Percentiles rank a stretch among this genome's conserved stretches.
phyloP scores from a whole-genome alignment of 768 basidiomycete genomes.

The Suillus ampliporus region DNA sequence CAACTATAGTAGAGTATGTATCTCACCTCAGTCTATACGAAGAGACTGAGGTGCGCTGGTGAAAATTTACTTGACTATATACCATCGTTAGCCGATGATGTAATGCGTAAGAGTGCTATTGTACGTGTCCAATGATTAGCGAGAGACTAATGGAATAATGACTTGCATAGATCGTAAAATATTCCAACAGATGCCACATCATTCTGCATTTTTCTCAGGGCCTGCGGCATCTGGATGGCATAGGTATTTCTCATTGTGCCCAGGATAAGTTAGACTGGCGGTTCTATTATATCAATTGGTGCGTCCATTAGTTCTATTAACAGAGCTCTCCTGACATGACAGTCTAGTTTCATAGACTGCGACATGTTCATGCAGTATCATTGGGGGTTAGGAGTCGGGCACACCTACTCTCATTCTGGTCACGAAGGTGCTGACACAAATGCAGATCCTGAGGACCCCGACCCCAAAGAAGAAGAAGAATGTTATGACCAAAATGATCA shows the following conservation, averaged over 20 bases:
- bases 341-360: slow-evolving; percentile 11
- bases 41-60: too few species aligned
- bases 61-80: too few species aligned
- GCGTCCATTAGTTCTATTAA: background rate
- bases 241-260: slow-evolving; percentile 3
- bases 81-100: too few species aligned
- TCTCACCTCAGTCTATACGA: too few species aligned
- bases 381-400: slow-evolving; percentile 14
- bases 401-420: background rate
- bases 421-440: background rate
- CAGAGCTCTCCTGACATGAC: background rate
- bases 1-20: too few species aligned
- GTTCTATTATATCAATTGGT: slow-evolving; percentile 19
- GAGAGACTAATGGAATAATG: too few species aligned
- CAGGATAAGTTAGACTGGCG: slow-evolving; percentile 12
- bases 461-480: background rate
- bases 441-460: background rate
- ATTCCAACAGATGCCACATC: slow-evolving; percentile 17
- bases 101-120: too few species aligned
- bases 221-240: slow-evolving; percentile 1
- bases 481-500: too few species aligned
- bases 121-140: too few species aligned
- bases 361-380: slow-evolving; percentile 14
- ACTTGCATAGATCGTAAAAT: too few species aligned
- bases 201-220: slow-evolving; percentile 14